Evolutionary conservation across 345 rosid species (phyloP).

Genomic region (Brassica rapa): DNA sequence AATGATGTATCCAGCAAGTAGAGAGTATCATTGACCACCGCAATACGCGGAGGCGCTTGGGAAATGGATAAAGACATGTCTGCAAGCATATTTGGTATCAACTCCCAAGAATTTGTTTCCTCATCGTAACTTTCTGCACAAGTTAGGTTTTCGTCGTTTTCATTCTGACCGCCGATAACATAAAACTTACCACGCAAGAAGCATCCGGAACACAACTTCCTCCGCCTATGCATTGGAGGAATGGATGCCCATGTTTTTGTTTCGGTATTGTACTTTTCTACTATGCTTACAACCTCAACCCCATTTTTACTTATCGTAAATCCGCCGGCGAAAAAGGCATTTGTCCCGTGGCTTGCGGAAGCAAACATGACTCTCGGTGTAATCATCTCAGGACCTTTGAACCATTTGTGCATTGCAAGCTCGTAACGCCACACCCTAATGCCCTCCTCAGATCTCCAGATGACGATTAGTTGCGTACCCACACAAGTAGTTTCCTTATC

Average conservation of each 20-base stretch:
- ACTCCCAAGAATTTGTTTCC: constrained; percentile 49
- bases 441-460: constrained; percentile 50
- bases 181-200: constrained; percentile 62
- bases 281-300: constrained; percentile 49
- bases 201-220: constrained; percentile 61
- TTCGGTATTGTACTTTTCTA: constrained; percentile 61
- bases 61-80: constrained; percentile 38
- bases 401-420: constrained; percentile 5
- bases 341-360: constrained; percentile 58
- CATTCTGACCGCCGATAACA: constrained; percentile 65
- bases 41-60: constrained; percentile 67
- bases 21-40: constrained; percentile 61
- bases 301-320: constrained; percentile 31
- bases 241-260: constrained; percentile 60
- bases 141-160: constrained; percentile 44
- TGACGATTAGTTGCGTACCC: constrained; percentile 28
- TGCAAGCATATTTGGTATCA: constrained; percentile 52
- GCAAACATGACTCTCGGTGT: constrained; percentile 62
- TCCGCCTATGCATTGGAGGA: constrained; percentile 45
- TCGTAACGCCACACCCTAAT: constrained; percentile 66
- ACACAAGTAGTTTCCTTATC: neutral
- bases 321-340: constrained; percentile 69
- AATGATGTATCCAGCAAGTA: constrained; percentile 58
- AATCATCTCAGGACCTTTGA: constrained; percentile 39
- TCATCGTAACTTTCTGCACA: constrained; percentile 31